phyloP scores from a whole-genome alignment of 306 rosid genomes.

The Cucumis hystrix region DNA sequence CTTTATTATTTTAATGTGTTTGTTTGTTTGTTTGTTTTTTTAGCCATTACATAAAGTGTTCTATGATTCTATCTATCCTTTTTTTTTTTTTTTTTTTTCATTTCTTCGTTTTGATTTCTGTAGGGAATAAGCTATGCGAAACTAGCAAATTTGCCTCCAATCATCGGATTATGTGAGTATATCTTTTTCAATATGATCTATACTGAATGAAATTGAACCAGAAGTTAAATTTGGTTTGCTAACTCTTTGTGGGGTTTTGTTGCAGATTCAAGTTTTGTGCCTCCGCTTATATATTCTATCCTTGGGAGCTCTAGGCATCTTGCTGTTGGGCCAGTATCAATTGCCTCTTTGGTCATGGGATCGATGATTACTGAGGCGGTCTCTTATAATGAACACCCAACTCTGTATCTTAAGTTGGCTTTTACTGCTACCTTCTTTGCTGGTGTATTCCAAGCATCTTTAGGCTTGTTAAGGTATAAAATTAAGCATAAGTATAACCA shows the following conservation, averaged over 20 bases:
- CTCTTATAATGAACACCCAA: conserved; percentile 48
- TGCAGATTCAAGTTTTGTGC: conserved; percentile 98
- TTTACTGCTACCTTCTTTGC: conserved; percentile 92
- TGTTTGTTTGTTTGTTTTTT: neutral
- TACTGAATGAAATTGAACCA: neutral
- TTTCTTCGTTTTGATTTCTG: conserved; percentile 2
- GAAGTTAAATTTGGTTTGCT: neutral
- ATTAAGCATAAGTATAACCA: neutral
- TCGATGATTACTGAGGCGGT: conserved; percentile 77
- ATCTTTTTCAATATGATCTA: neutral
- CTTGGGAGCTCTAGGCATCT: conserved; percentile 93
- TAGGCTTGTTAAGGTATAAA: conserved; percentile 69
- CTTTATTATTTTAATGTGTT: neutral
- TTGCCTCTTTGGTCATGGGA: conserved; percentile 95
- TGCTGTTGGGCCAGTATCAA: conserved; percentile 95
- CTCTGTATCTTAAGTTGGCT: conserved; percentile 77
- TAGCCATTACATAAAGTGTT: neutral
- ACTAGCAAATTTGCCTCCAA: conserved; percentile 96
- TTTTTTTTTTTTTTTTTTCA: neutral
- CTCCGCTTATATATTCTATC: conserved; percentile 70
- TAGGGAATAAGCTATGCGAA: conserved; percentile 99
- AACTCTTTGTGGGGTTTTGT: neutral
- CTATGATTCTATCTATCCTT: neutral
- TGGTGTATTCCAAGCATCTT: conserved; percentile 77
- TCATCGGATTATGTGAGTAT: conserved; percentile 79